phyloP scores from a whole-genome alignment of 176 grass and related monocot species.

The Canna indica region DNA sequence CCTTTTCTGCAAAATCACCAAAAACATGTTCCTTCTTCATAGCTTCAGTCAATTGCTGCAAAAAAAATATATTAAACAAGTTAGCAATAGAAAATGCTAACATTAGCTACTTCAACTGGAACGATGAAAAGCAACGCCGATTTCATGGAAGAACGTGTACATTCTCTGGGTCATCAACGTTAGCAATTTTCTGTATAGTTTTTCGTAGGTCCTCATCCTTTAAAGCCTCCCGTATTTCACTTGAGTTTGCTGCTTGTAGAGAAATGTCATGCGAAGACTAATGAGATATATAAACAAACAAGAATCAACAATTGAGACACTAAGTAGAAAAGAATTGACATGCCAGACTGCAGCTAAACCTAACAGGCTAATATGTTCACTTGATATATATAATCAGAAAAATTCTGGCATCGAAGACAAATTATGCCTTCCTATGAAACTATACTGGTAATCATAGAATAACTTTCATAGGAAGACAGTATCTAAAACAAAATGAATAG shows the following conservation, averaged over 20 bases:
- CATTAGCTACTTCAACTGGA: not conserved
- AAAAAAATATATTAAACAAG: not conserved
- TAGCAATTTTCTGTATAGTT: conserved; percentile 5
- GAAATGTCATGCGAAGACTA: not conserved
- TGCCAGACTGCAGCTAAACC: not conserved
- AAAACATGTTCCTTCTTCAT: not conserved
- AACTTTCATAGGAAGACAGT: not conserved
- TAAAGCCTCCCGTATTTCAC: not conserved
- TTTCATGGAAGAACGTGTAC: not conserved
- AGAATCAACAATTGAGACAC: not conserved
- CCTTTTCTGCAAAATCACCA: conserved; percentile 5
- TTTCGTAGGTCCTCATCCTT: not conserved
- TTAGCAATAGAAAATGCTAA: not conserved
- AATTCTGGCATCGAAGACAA: too few species aligned
- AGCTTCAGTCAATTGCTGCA: not conserved
- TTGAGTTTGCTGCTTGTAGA: conserved; percentile 7
- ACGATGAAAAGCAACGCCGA: not conserved
- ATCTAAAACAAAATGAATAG: not conserved
- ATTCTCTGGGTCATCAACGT: not conserved
- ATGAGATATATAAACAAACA: not conserved
- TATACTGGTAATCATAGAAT: not conserved
- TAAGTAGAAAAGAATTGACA: not conserved
- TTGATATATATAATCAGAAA: too few species aligned
- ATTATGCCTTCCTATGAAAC: too few species aligned
- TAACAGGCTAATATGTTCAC: too few species aligned